Percentiles rank a stretch among this genome's conserved stretches.
Conservation (phyloP, 2,329 filamentous ascomycete species). For the Cercospora zeae-maydis region DNA sequence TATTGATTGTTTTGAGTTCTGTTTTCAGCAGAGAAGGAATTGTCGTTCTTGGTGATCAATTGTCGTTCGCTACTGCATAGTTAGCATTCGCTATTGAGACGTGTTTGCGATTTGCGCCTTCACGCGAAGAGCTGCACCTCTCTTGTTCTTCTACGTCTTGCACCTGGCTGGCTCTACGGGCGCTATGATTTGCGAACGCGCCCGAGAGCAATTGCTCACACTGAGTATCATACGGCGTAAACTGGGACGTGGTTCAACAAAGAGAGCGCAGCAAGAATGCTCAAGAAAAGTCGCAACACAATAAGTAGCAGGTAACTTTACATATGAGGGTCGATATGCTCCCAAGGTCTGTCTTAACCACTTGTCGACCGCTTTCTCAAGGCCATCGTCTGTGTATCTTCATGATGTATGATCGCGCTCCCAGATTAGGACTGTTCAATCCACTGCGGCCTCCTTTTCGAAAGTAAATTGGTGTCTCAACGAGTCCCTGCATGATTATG, state of each 20-base stretch:
- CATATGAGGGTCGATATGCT: not conserved
- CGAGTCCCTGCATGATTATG: not conserved
- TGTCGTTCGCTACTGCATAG: not conserved
- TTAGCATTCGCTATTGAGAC: not conserved
- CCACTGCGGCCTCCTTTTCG: not conserved
- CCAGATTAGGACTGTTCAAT: not conserved
- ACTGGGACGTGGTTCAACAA: not conserved
- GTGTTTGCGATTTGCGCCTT: not conserved
- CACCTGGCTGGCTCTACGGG: not conserved
- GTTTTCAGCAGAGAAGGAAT: not conserved
- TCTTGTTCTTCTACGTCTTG: not conserved
- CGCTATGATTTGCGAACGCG: not conserved
- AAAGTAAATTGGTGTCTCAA: not conserved
- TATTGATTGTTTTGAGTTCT: not conserved
- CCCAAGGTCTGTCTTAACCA: not conserved
- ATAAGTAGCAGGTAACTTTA: not conserved
- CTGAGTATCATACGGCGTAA: not conserved
- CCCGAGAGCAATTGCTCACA: not conserved
- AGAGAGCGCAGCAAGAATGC: not conserved
- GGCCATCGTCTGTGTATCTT: not conserved
- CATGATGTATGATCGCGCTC: not conserved
- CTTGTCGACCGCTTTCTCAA: not conserved
- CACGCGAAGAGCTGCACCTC: not conserved
- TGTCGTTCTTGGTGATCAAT: not conserved
- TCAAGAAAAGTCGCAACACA: not conserved